Evolutionary conservation across 805 yeast species (phyloP).

Genomic region (Lachancea lanzarotensis): DNA sequence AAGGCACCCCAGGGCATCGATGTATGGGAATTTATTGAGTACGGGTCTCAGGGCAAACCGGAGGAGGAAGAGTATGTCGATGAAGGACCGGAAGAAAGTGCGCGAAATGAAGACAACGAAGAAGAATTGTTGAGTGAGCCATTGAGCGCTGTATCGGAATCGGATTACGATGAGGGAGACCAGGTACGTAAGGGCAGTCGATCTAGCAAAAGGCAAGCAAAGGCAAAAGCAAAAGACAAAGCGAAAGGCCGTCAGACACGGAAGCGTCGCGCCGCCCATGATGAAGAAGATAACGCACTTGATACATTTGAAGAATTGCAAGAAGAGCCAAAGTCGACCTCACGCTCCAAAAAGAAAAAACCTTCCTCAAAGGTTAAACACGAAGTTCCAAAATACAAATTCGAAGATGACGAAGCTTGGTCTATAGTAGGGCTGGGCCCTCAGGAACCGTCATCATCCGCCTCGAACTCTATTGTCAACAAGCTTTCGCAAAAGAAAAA

Average conservation of each 20-base stretch:
- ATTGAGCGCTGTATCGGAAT: constrained; percentile 13
- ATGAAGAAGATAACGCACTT: constrained; percentile 15
- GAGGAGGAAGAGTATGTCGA: constrained; percentile 27
- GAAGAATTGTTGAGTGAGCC: constrained; percentile 18
- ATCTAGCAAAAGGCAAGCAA: constrained; percentile 21
- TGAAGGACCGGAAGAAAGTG: constrained; percentile 28
- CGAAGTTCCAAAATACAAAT: constrained; percentile 17
- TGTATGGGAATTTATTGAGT: constrained; percentile 33
- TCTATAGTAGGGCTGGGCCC: constrained; percentile 30
- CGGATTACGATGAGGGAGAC: constrained; percentile 7
- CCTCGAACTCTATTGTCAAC: constrained; percentile 18
- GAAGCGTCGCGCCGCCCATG: constrained; percentile 6
- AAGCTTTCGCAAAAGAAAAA: constrained; percentile 27
- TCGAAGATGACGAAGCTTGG: constrained; percentile 32
- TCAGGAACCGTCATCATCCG: constrained; percentile 22
- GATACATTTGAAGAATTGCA: constrained; percentile 19
- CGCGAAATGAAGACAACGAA: constrained; percentile 12
- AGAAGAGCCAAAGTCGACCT: constrained; percentile 14
- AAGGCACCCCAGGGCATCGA: constrained; percentile 25
- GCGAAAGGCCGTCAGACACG: constrained; percentile 16
- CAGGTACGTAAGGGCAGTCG: background rate
- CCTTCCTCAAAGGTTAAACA: constrained; percentile 10
- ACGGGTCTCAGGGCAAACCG: constrained; percentile 29
- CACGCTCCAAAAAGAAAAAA: constrained; percentile 14
- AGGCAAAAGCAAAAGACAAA: constrained; percentile 31